These are phyloP conservation scores for Kwoniella newhampshirensis DNA, from an alignment of 768 basidiomycete genomes.

Conservation along the genomic window DNA sequence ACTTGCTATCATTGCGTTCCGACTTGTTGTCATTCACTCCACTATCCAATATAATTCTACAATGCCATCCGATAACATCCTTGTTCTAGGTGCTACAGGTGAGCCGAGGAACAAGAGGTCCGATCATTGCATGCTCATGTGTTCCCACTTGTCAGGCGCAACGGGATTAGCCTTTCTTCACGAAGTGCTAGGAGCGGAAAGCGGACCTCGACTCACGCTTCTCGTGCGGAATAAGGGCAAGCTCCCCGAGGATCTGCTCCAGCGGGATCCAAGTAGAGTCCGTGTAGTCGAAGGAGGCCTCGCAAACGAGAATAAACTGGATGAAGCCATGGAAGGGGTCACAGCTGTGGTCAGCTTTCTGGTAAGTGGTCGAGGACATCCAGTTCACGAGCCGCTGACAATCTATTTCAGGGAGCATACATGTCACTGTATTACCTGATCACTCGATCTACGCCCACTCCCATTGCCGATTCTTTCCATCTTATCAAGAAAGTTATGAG, in stretches of 20 bases:
- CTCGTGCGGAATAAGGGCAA: conserved; percentile 6
- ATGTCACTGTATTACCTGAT: conserved; percentile 6
- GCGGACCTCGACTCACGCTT: conserved; percentile 3
- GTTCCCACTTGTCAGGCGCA: background rate
- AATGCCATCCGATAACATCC: background rate
- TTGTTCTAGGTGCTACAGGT: conserved; percentile 1
- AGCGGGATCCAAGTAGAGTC: background rate
- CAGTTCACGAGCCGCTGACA: background rate
- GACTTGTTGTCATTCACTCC: no score
- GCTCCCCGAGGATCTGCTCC: conserved; percentile 13
- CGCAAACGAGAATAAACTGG: conserved; percentile 5
- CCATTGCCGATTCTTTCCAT: conserved; percentile 9
- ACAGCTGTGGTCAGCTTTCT: conserved; percentile 9
- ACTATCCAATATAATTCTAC: no score
- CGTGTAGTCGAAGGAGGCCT: conserved; percentile 10
- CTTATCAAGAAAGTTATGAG: conserved; percentile 13
- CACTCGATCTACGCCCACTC: conserved; percentile 7
- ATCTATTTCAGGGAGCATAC: conserved; percentile 9
- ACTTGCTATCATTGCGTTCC: no score
- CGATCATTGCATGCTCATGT: no score
- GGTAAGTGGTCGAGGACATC: conserved; percentile 1
- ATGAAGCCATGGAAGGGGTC: conserved; percentile 10
- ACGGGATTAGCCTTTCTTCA: conserved; percentile 9
- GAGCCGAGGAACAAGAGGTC: background rate
- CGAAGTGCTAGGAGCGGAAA: background rate